Evolutionary conservation across 345 rosid species (phyloP).

Genomic region (thale cress (Arabidopsis thaliana)): TAIR10.1 NC_003074.8:7844001-7844500

Average conservation of each 20-base stretch:
- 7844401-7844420: slow-evolving; percentile 64
- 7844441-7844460: slow-evolving; percentile 59
- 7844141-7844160: slow-evolving; percentile 73
- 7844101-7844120: neutral
- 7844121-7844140: slow-evolving; percentile 38
- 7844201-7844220: slow-evolving; percentile 58
- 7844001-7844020: slow-evolving; percentile 11
- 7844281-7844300: slow-evolving; percentile 71
- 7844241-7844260: slow-evolving; percentile 48
- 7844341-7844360: slow-evolving; percentile 64
- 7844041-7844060: slow-evolving; percentile 13
- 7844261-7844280: slow-evolving; percentile 63
- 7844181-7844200: slow-evolving; percentile 63
- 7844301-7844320: slow-evolving; percentile 66
- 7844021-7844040: slow-evolving; percentile 4
- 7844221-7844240: slow-evolving; percentile 59
- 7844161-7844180: slow-evolving; percentile 72
- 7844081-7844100: slow-evolving; percentile 25
- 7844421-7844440: slow-evolving; percentile 59
- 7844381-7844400: slow-evolving; percentile 63
- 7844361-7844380: slow-evolving; percentile 63
- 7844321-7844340: slow-evolving; percentile 60
- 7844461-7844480: slow-evolving; percentile 59
- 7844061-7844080: slow-evolving; percentile 29
- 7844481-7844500: slow-evolving; percentile 62